Conservation (phyloP, 169 alveolate species). For the Plasmodium berghei region DNA sequence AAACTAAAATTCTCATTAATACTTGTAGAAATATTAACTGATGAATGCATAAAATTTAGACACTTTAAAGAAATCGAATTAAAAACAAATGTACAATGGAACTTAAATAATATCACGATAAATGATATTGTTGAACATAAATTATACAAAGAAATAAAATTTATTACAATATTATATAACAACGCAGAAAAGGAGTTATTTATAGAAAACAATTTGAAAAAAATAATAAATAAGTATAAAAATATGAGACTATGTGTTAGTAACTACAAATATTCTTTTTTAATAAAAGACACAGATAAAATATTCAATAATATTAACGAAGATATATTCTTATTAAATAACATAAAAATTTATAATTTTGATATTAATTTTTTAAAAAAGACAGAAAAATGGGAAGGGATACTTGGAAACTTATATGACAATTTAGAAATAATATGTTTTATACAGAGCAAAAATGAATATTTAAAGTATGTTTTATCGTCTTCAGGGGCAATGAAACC, state of each 20-base stretch:
- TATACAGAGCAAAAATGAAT: slow-evolving; percentile 91
- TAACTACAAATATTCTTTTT: slow-evolving; percentile 31
- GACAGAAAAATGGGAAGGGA: slow-evolving; percentile 92
- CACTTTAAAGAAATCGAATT: slow-evolving; percentile 71
- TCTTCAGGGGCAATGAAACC: slow-evolving; percentile 77
- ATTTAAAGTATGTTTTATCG: slow-evolving; percentile 90
- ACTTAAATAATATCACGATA: slow-evolving; percentile 56
- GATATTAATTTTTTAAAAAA: slow-evolving; percentile 78
- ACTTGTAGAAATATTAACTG: slow-evolving; percentile 72
- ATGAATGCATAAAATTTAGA: slow-evolving; percentile 69
- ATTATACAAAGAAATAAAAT: slow-evolving; percentile 65
- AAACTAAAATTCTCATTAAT: slow-evolving; percentile 62
- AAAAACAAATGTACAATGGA: slow-evolving; percentile 67
- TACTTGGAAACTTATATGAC: slow-evolving; percentile 90
- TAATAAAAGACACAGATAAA: slow-evolving; percentile 36
- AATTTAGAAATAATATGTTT: slow-evolving; percentile 91
- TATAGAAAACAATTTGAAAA: slow-evolving; percentile 69
- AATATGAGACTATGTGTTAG: slow-evolving; percentile 52
- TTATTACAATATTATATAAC: slow-evolving; percentile 51
- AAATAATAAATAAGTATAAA: slow-evolving; percentile 61
- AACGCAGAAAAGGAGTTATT: slow-evolving; percentile 70
- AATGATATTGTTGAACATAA: slow-evolving; percentile 65
- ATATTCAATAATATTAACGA: slow-evolving; percentile 66
- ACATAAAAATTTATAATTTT: slow-evolving; percentile 74
- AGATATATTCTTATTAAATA: slow-evolving; percentile 70